A percentile compares a stretch with the other conserved stretches of the same genome.
phyloP scores from a whole-genome alignment of 2,329 filamentous ascomycete genomes.

The Nothopassalora personata region DNA sequence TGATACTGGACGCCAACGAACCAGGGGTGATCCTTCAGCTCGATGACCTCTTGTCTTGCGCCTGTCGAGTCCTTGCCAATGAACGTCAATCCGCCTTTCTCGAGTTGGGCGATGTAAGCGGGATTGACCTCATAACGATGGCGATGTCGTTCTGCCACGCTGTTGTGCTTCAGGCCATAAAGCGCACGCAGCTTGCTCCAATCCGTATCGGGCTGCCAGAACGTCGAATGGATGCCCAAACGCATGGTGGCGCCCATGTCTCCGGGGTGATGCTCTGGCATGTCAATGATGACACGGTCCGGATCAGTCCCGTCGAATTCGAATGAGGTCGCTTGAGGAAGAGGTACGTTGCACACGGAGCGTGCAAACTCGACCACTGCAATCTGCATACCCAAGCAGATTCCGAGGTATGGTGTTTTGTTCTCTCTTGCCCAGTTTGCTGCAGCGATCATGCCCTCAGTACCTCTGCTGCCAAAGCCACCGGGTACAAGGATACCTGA shows the following conservation, averaged over 20 bases:
- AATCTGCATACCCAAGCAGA: constrained; percentile 89
- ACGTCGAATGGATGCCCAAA: constrained; percentile 66
- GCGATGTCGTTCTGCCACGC: constrained; percentile 67
- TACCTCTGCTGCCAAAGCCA: constrained; percentile 77
- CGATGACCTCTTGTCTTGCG: constrained; percentile 75
- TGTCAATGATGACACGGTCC: constrained; percentile 75
- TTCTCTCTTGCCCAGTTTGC: constrained; percentile 83
- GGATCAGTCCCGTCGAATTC: constrained; percentile 57
- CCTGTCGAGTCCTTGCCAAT: constrained; percentile 74
- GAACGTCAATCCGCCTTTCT: constrained; percentile 65
- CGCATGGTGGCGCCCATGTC: constrained; percentile 84
- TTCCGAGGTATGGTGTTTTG: constrained; percentile 75
- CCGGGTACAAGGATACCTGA: constrained; percentile 64
- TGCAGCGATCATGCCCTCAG: constrained; percentile 82
- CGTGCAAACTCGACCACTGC: constrained; percentile 86
- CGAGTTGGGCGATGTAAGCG: constrained; percentile 62
- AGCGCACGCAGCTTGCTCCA: constrained; percentile 73
- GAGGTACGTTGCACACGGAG: constrained; percentile 60
- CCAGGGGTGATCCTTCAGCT: constrained; percentile 77
- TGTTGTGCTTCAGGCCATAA: constrained; percentile 53
- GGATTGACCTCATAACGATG: constrained; percentile 92
- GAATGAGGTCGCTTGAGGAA: constrained; percentile 49
- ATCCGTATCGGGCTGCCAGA: constrained; percentile 70
- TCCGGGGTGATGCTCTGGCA: constrained; percentile 79
- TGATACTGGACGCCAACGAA: constrained; percentile 86